Conservation (phyloP, 202 grass and related monocot genomes). For the Bolboschoenoplectus hybrid region DNA sequence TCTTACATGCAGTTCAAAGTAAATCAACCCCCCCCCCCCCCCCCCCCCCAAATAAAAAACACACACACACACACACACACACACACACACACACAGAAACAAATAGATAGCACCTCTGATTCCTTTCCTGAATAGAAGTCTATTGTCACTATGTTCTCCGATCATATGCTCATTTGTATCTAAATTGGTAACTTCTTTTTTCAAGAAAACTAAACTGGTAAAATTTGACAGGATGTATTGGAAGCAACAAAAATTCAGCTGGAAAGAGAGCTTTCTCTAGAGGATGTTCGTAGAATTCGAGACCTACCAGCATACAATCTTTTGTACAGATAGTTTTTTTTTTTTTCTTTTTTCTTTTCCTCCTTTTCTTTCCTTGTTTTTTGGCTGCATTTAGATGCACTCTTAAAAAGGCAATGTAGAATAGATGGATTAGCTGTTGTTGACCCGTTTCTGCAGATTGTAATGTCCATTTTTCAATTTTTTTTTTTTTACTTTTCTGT, state of each 20-base stretch:
- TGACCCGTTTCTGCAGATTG: neutral
- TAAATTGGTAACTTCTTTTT: neutral
- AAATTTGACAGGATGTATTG: constrained; percentile 58
- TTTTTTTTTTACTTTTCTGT: neutral
- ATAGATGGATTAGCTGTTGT: constrained; percentile 14
- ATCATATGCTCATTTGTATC: neutral
- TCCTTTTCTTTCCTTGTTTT: neutral
- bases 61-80: no score
- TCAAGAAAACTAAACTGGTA: neutral
- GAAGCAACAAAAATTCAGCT: constrained; percentile 86
- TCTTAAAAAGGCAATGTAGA: constrained; percentile 17
- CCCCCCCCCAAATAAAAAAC: no score
- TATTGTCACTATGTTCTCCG: neutral
- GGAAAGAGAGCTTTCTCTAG: constrained; percentile 81
- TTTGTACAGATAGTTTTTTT: constrained; percentile 57
- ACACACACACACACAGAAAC: neutral
- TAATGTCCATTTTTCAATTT: neutral
- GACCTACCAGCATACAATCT: constrained; percentile 91
- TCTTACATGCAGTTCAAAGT: constrained; percentile 98
- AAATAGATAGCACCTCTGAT: no score
- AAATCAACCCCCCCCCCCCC: neutral
- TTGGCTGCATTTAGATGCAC: neutral
- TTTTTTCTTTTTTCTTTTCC: neutral
- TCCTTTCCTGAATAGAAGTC: neutral
- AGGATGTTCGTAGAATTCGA: constrained; percentile 70